Evolutionary conservation across 192 early-diverging fungal genomes (phyloP).

Genomic region (Backusella morwellensis): DNA sequence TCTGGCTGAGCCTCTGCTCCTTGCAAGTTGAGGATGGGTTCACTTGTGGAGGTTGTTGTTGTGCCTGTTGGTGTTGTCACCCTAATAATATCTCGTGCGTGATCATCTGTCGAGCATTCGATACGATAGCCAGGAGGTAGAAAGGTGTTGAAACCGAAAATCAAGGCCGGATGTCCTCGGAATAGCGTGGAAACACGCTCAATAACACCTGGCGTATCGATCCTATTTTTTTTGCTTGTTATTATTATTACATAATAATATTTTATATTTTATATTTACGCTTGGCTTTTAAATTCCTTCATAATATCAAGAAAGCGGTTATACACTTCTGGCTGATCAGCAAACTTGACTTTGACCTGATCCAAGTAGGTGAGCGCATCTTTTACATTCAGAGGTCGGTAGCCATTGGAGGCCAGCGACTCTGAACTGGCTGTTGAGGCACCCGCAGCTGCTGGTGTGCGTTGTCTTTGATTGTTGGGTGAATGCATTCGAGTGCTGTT

Average conservation of each 20-base stretch:
- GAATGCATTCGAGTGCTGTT: slow-evolving; percentile 1
- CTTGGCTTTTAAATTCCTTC: slow-evolving; percentile 99
- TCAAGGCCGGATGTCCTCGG: slow-evolving; percentile 81
- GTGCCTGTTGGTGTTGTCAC: slow-evolving; percentile 88
- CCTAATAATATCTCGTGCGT: slow-evolving; percentile 68
- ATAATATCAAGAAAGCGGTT: slow-evolving; percentile 98
- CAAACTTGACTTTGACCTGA: slow-evolving; percentile 90
- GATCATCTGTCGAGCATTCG: slow-evolving; percentile 79
- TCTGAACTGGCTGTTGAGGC: not conserved
- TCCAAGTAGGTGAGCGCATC: slow-evolving; percentile 97
- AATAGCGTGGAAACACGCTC: slow-evolving; percentile 94
- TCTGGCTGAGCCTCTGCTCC: not conserved
- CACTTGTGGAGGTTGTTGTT: slow-evolving; percentile 47
- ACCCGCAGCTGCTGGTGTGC: not conserved
- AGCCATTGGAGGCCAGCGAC: slow-evolving; percentile 7
- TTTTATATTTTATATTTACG: slow-evolving; percentile 49
- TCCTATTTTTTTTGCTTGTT: slow-evolving; percentile 37
- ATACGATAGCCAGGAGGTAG: slow-evolving; percentile 96
- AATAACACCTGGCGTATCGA: slow-evolving; percentile 98
- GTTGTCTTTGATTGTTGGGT: not conserved
- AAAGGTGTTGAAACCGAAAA: slow-evolving; percentile 99
- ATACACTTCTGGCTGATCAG: slow-evolving; percentile 91
- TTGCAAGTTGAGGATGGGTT: slow-evolving; percentile 16
- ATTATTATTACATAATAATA: not conserved
- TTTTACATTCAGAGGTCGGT: slow-evolving; percentile 76